Base-by-base conservation (phyloP, 108 stramenopile genomes). In the Chaetoceros tenuissimus region DNA sequence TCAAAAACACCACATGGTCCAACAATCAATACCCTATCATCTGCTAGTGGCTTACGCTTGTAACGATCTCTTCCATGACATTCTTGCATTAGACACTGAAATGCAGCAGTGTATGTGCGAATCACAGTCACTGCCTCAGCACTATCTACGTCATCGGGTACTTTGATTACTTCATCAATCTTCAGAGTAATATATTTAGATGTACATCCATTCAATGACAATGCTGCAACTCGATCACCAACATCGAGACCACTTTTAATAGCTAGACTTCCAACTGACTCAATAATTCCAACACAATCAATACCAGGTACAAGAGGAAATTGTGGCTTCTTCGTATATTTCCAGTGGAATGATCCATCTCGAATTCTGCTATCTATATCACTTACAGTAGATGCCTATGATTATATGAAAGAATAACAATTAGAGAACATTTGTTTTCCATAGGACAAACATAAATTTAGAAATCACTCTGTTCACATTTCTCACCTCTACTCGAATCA, bases 61-160 rank as follows among this genome's bases (percentile, higher is more conserved):
- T 74, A 74, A 13, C 78, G 60, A 40, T 2, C 18, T 8, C 28
- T 51, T 31, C 53, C 69, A 23, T 17, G 20, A 26, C 64, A 62
- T 21, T 65, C 70, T 28, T 46, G 58, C 51, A 70, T 69, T n/a
- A 79, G 63, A 31, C 57, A 43, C 55, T 79, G 78, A 46, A 74
- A 79, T 1, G 73, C 78, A 3, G 69, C 23, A 20, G 74, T 45
- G 46, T 79, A 79, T 1, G 55, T 71, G 30, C 74, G 69, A 2
- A 64, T 26, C 43, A 79, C 55, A 51, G 69, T 71, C 0, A 59
- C 73, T 17, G 62, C 78, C 30, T 71, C 51, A 2, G 73, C 70
- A 5, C 73, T 69, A 60, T 79, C 73, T 0, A 79, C 45, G 18
- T 49, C 48, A 24, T 49, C 48, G 18, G 48, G 48, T 7, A 49